These are phyloP conservation scores for Penicillium angulare DNA, from an alignment of 495 filamentous ascomycete genomes.

Conservation along the genomic window DNA sequence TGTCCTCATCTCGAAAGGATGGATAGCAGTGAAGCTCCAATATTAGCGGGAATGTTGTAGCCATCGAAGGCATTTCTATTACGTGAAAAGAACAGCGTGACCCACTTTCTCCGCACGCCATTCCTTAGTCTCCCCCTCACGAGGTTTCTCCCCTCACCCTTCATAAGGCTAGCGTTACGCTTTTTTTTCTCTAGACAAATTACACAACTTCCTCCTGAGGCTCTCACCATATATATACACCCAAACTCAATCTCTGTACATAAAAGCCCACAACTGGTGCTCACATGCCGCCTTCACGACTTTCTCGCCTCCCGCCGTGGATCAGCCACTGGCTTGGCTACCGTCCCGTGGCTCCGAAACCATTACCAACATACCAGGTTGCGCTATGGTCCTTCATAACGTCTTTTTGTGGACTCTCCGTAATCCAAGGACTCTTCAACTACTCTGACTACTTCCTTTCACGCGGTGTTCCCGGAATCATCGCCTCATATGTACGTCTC, in stretches of 20 bases:
- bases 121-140: background rate
- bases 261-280: background rate
- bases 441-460: conserved; percentile 31
- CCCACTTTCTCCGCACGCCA: conserved; percentile 2
- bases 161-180: background rate
- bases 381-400: conserved; percentile 36
- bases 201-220: no score
- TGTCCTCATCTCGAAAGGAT: no score
- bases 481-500: conserved; percentile 35
- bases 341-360: conserved; percentile 24
- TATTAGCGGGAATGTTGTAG: background rate
- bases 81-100: background rate
- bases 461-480: conserved; percentile 31
- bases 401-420: conserved; percentile 34
- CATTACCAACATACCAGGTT: conserved; percentile 20
- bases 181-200: background rate
- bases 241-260: background rate
- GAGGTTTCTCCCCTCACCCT: conserved; percentile 3
- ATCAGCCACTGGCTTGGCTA: conserved; percentile 41
- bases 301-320: conserved; percentile 32
- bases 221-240: background rate
- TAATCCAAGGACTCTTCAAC: conserved; percentile 33
- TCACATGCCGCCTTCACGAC: conserved; percentile 11
- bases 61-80: background rate
- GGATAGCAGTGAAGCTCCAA: no score